Evolutionary conservation across 148 eudicot genomes (phyloP), one percentile per base, ranked within the genome.

Genomic region (Rhododendron mucronatum): DNA sequence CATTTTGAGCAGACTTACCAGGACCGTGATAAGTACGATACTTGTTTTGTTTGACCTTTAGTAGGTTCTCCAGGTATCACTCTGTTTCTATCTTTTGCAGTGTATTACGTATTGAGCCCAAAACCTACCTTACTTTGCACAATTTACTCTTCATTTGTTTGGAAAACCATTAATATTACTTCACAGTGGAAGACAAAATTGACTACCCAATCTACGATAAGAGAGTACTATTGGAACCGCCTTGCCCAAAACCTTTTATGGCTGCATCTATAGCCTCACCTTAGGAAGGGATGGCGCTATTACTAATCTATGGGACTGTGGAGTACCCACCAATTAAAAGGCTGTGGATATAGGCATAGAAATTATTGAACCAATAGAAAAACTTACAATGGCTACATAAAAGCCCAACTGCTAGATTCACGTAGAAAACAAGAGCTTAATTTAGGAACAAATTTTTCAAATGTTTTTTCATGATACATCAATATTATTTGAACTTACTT

Each of bases 401-500:
- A 67, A 45, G n/a, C 12, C 30, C 30, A 45, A 21, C 26, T n/a
- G 37, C 13, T 47, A 47, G 55, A 78, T 78, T 26, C 33, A 23
- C 53, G 20, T n/a, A 2, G 45, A 39, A 18, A 15, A 37, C 23
- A 0, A 18, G 50, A 41, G 80, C 48, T 16, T 33, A 47, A n/a
- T n/a, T 8, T 48, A 23, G 59, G 20, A 79, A 79, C 26, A 3
- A n/a, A 79, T 11, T 12, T 45, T n/a, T 23, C 0, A 57, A 23
- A 57, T 20, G 15, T 16, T 5, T 33, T 18, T 55, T 35, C 45
- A 3, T 23, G 12, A 41, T 0, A 69, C 28, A 30, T 16, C 35
- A 69, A 35, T 5, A 75, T 55, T n/a, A 37, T 35, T 57, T 59
- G 55, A 57, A 93, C 98, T 92, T 91, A 97, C 99, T 97, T 97